Evolutionary conservation across 345 rosid species (phyloP).

Genomic region (Moricandia moricandioides): DNA sequence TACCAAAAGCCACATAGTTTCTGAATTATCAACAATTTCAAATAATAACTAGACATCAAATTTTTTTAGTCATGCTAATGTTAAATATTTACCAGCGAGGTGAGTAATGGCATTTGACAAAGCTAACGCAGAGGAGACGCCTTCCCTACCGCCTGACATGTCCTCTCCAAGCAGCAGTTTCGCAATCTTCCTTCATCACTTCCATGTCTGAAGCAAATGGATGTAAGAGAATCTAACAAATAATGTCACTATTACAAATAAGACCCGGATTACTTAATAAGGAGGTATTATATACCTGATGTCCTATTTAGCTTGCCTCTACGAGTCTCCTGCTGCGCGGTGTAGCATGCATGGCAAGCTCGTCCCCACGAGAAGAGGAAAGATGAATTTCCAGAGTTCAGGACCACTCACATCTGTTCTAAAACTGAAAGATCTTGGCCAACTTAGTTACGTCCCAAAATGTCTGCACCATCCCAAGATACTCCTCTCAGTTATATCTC

Average conservation of each 20-base stretch:
- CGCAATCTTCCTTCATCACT: slow-evolving; percentile 61
- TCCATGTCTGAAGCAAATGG: slow-evolving; percentile 44
- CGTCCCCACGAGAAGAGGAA: slow-evolving; percentile 40
- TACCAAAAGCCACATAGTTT: background rate
- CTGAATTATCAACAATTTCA: background rate
- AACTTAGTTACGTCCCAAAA: slow-evolving; percentile 51
- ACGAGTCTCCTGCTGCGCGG: background rate
- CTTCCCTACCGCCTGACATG: slow-evolving; percentile 74
- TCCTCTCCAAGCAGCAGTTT: slow-evolving; percentile 70
- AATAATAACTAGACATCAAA: background rate
- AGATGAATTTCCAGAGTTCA: slow-evolving; percentile 35
- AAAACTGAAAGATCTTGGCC: slow-evolving; percentile 49
- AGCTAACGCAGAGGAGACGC: slow-evolving; percentile 76
- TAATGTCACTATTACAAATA: background rate
- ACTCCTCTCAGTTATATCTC: slow-evolving; percentile 24
- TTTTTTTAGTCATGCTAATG: background rate
- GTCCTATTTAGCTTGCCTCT: slow-evolving; percentile 10
- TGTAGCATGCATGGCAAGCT: slow-evolving; percentile 2
- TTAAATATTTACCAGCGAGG: slow-evolving; percentile 37
- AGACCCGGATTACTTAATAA: background rate
- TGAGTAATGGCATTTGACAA: slow-evolving; percentile 55
- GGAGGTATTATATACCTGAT: slow-evolving; percentile 1
- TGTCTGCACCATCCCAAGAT: slow-evolving; percentile 57
- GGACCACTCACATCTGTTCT: slow-evolving; percentile 51
- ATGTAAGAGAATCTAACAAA: background rate